Percentiles rank a stretch among this genome's conserved stretches.
phyloP scores from a whole-genome alignment of 257 asterid genomes.

The Capsicum rhomboideum region DNA sequence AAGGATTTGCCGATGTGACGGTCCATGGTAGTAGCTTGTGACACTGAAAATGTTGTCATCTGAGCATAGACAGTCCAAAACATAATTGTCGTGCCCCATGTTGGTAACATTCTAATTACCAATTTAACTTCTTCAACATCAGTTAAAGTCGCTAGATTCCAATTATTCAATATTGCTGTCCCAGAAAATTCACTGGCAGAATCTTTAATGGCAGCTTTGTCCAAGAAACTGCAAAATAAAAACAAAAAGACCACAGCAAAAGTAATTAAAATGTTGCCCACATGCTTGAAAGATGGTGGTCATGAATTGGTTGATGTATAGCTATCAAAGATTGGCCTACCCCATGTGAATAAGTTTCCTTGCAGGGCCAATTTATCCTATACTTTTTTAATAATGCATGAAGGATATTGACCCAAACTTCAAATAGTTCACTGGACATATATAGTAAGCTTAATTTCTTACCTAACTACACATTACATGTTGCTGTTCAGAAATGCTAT shows the following conservation, averaged over 20 bases:
- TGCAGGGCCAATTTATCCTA: background rate
- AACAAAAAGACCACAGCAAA: background rate
- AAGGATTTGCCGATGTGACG: constrained; percentile 42
- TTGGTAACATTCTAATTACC: constrained; percentile 67
- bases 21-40: constrained; percentile 76
- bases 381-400: background rate
- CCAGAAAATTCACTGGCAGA: background rate
- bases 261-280: background rate
- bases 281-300: background rate
- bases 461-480: background rate
- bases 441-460: background rate
- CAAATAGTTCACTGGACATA: background rate
- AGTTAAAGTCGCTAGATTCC: constrained; percentile 60
- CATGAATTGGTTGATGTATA: background rate
- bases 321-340: constrained; percentile 10
- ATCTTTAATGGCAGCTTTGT: constrained; percentile 69
- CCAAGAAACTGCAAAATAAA: constrained; percentile 29
- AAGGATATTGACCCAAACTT: background rate
- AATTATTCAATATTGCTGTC: constrained; percentile 18
- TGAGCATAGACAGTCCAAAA: constrained; percentile 85
- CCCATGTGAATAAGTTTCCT: background rate
- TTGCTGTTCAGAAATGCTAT: background rate
- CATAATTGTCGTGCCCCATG: constrained; percentile 79
- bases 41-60: constrained; percentile 78
- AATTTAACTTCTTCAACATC: constrained; percentile 84